Base-by-base conservation (phyloP, 1,284 basidiomycete species). In the Farysia itapuensis region DNA sequence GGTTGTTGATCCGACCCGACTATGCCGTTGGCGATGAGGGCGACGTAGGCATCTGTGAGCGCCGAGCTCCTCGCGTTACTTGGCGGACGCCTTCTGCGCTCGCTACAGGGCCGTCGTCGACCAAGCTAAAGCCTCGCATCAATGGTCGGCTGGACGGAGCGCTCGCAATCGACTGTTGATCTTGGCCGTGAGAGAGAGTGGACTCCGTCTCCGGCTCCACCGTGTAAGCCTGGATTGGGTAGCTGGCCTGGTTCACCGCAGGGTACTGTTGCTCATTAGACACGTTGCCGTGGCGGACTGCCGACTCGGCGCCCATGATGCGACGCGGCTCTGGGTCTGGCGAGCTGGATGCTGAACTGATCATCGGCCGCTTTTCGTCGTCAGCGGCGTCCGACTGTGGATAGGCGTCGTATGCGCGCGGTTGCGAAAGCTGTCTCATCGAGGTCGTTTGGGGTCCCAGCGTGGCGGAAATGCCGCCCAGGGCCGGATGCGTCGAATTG, bases 41-140 rank as follows among this genome's bases (percentile, higher is more conserved):
- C 12, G 52, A 44, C 14, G 48, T 44, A 28, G 57, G 45, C 49
- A 53, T 43, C 32, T 48, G 41, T 35, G 64, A 64, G 15, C 71
- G 61, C 24, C 70, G 53, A 15, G 70, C 60, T 14, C 71, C 71
- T 14, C 73, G 64, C 41, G 63, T 64, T 35, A 74, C 71, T 37
- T 67, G 71, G 29, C 71, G 58, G 32, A 74, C 53, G 21, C 65
- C 56, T 18, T 61, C 51, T 1, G 64, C 42, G 14, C 43, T 50
- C 1, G 70, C 65, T 15, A 74, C 70, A 33, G 74, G 74, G 2
- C 74, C 74, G 29, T 76, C 74, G 31, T 76, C 74, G 18, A 72
- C 69, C 22, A 76, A 43, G 32, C 63, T 69, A 52, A 75, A 67
- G 19, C 74, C 71, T 26, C 54, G 53, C 23, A 37, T 48, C 30